Evolutionary conservation across 2,329 filamentous ascomycete species (phyloP), one percentile per base, ranked within the genome.

Genomic region (Rhynchosporium agropyri): DNA sequence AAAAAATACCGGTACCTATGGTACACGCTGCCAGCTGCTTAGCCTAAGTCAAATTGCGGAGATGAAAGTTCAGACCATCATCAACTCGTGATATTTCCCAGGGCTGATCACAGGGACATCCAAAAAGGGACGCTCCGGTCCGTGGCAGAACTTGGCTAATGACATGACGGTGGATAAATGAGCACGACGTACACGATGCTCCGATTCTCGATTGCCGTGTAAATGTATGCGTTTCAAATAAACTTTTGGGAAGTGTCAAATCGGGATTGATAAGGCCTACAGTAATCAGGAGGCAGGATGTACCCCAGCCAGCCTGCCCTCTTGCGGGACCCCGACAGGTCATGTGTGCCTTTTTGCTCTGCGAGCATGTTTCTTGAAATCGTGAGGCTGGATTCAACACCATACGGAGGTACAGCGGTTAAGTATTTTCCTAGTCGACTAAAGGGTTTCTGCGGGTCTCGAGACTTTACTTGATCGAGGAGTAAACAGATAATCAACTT

Each of bases 191-290:
- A 38, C 6, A 7, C 38, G 29, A 33, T 40, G 8, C 13, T 38
- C 26, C 12, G 29, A 13, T 28, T 56, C 51, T 45, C 20, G 50
- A 61, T 56, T 36, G 43, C 7, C 33, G 51, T 36, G 38, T 29
- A 4, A 31, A 38, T 31, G n/a, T 9, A 4, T n/a, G 10, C 33
- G 49, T 56, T 20, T 48, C 12, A 42, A 61, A 33, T 36, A 56
- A 55, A 51, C 51, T 42, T 53, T 49, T 31, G 20, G 36, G 29
- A 49, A 29, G 36, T 48, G 36, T 49, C 45, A 7, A 46, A 48
- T 49, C 46, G 20, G 13, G 26, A 49, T 49, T 43, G 31, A 13
- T 20, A 29, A 38, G 15, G 50, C 15, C 12, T 38, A 15, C 31
- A 9, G 7, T 9, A 53, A 3, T 26, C 20, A 38, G 36, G 36